These are phyloP conservation scores for Closterium sp. DNA, from an alignment of 139 green algal species.

Conservation along the genomic window DNA sequence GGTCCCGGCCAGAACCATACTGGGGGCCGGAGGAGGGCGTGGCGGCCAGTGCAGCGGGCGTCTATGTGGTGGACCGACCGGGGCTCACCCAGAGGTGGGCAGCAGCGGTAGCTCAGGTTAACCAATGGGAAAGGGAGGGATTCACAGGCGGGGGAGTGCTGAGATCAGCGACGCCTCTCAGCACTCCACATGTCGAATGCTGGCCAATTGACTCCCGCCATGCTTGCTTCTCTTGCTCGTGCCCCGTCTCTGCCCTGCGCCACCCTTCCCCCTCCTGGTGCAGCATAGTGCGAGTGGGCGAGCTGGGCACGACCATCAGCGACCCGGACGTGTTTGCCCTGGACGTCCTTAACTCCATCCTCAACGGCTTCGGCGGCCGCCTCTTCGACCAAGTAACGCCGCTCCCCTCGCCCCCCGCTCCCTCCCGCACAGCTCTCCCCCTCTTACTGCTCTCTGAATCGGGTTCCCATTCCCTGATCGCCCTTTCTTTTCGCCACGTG, in stretches of 20 bases:
- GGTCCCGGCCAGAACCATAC: neutral
- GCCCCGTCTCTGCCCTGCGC: neutral
- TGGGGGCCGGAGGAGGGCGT: slow-evolving; percentile 18
- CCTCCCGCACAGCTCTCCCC: neutral
- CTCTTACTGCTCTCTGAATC: too few species aligned
- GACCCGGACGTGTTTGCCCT: slow-evolving; percentile 41
- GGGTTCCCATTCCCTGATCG: too few species aligned
- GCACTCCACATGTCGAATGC: neutral
- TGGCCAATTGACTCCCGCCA: neutral
- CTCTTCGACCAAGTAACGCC: slow-evolving; percentile 48
- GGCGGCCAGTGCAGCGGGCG: neutral
- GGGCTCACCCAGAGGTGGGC: slow-evolving; percentile 45
- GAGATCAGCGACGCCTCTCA: too few species aligned
- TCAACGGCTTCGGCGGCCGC: slow-evolving; percentile 51
- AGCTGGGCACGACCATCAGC: slow-evolving; percentile 41
- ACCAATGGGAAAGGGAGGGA: too few species aligned
- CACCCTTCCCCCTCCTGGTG: neutral
- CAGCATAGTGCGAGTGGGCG: slow-evolving; percentile 44
- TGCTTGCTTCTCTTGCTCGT: neutral
- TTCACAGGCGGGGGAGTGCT: too few species aligned
- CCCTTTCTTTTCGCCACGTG: too few species aligned
- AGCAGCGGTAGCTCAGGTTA: too few species aligned
- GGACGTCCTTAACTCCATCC: slow-evolving; percentile 47
- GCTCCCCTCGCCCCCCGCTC: neutral
- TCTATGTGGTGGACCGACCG: slow-evolving; percentile 35